Base-by-base conservation (phyloP, 23 red algal genomes). In the Porphyridium purpureum region DNA sequence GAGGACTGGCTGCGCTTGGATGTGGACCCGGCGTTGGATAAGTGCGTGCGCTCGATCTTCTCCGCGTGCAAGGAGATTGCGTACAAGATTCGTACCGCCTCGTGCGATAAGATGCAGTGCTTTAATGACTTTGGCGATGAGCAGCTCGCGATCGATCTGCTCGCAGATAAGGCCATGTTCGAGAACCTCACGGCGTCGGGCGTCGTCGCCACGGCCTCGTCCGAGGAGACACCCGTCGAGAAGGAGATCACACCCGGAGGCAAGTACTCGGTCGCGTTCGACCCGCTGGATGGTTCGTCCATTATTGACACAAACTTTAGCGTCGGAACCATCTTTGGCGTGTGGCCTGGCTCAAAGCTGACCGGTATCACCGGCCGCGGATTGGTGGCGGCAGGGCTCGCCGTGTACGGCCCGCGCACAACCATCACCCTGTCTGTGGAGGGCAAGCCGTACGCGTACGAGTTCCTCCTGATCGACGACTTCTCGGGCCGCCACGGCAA, bases 231-330 rank as follows among this genome's bases (percentile, higher is more conserved):
- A 2, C 88, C 88, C 5, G 31, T 53, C 4, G 88, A 95, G 57
- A 75, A 81, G 44, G 33, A 63, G 22, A 38, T 92, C n/a, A 74
- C 64, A 26, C 57, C 41, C 17, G 76, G 73, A 0, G 73, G 61
- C 7, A 57, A 69, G 32, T 95, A 77, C 65, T 69, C 78, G 7
- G 88, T 95, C 3, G 88, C 88, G 15, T 95, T 83, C 52, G 88
- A 95, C 44, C 88, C 88, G 6, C 64, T 95, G 1, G 88, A 95
- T 44, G 88, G 88, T 4, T 79, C 69, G 32, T 80, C 72, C 27
- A 95, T 95, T 42, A 83, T 95, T 35, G 88, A 95, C 53, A 95
- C 88, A 58, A 95, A 95, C 57, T 95, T 95, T 55, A 73, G 78
- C 0, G 88, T 95, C 22, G 88, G 88, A 25, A 84, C 88, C 9